phyloP scores from a whole-genome alignment of 2,329 filamentous ascomycete species.

The Aureobasidium mangrovei region DNA sequence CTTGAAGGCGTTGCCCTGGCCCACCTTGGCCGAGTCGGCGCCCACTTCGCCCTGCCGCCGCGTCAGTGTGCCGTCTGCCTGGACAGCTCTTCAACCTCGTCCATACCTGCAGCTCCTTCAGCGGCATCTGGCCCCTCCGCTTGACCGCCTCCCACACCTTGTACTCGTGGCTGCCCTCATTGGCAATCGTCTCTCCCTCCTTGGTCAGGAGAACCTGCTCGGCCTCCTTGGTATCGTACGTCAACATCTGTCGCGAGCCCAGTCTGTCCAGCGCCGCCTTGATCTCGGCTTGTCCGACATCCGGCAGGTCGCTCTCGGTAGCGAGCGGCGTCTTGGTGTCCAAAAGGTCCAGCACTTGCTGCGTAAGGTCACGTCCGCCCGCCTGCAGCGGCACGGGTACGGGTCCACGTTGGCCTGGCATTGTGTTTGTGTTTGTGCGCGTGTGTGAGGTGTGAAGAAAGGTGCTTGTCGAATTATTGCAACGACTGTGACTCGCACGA shows the following conservation, averaged over 20 bases:
- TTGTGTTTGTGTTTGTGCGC: conserved; percentile 19
- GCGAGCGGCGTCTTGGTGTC: conserved; percentile 30
- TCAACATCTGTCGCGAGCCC: conserved; percentile 73
- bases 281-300: conserved; percentile 41
- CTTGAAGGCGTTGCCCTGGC: conserved; percentile 91
- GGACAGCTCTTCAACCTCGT: neutral
- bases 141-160: conserved; percentile 43
- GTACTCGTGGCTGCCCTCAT: conserved; percentile 43
- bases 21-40: conserved; percentile 69
- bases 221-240: conserved; percentile 72
- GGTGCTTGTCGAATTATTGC: neutral
- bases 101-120: conserved; percentile 40
- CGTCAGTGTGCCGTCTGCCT: conserved; percentile 2
- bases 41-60: conserved; percentile 50
- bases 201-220: conserved; percentile 69
- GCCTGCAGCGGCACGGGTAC: conserved; percentile 36
- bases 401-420: conserved; percentile 40
- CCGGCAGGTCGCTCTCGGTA: conserved; percentile 25
- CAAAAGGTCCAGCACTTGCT: conserved; percentile 70
- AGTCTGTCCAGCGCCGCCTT: conserved; percentile 87
- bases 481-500: neutral
- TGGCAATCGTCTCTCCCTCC: conserved; percentile 67
- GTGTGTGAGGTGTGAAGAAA: neutral
- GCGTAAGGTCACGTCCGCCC: conserved; percentile 49
- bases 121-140: conserved; percentile 34